Evolutionary conservation across 768 basidiomycete genomes (phyloP), one percentile per base, ranked within the genome.

Genomic region (Suillus subaureus): DNA sequence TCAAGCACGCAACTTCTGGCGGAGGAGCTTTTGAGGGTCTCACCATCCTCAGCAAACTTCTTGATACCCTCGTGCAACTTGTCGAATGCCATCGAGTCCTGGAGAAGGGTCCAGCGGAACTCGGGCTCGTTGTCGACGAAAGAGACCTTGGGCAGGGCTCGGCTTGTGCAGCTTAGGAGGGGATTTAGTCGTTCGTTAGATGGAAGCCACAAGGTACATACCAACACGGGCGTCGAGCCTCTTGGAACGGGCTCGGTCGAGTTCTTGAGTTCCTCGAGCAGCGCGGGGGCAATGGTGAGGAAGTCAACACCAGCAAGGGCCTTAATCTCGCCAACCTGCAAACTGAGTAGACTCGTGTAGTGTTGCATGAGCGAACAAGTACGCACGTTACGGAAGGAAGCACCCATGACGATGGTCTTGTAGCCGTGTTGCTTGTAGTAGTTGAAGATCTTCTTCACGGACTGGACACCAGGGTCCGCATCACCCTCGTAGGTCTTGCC

Each of bases 371-470:
- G 49, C 18, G 60, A 64, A 33, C 39, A 28, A 62, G 37, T 45
- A 82, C 91, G 65, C 71, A 96, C 90, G 84, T 98, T 99, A 77
- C 97, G 93, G 96, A 99, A 98, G 39, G 95, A 97, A 66, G 97
- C 97, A 76, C 97, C 97, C 97, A 99, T 98, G 79, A 99, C 97
- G 80, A 99, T 98, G 72, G 97, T 99, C 74, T 96, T 94, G 88
- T 99, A 99, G 66, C 87, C 86, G 81, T 99, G 88, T 78, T 97
- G 96, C 87, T 98, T 99, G 89, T 99, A 99, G 81, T 96, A 99
- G 85, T 97, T 93, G 89, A 91, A 99, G 84, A 99, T 99, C 81
- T 86, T 92, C 84, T 93, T 91, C 68, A 99, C 97, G 49, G 93
- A 96, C 79, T 89, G 79, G 72, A 99, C 97, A 83, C 97, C 97